Evolutionary conservation across 2,329 filamentous ascomycete species (phyloP).

Genomic region (Trichoderma guizhouense): DNA sequence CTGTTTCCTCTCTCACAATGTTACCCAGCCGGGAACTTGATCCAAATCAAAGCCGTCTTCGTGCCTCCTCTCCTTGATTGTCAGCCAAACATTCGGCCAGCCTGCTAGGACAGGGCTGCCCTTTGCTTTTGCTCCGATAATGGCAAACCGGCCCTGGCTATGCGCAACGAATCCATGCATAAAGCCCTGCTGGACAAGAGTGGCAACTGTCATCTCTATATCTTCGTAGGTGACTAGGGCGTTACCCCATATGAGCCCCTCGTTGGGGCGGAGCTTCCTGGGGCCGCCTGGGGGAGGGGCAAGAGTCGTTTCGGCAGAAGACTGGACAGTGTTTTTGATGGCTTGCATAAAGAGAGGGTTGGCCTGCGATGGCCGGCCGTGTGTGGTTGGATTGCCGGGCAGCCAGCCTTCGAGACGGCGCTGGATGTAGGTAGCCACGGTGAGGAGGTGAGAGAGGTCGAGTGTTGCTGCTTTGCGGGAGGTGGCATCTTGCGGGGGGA

Average conservation of each 20-base stretch:
- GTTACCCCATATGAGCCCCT: constrained; percentile 63
- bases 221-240: constrained; percentile 57
- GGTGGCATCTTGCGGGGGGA: constrained; percentile 55
- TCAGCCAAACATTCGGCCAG: constrained; percentile 72
- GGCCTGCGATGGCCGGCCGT: constrained; percentile 41
- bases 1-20: constrained; percentile 23
- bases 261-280: constrained; percentile 51
- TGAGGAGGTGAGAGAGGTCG: constrained; percentile 65
- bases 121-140: constrained; percentile 70
- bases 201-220: constrained; percentile 74
- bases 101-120: constrained; percentile 64
- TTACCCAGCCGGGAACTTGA: constrained; percentile 74
- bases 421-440: constrained; percentile 63
- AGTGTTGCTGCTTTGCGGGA: constrained; percentile 69
- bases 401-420: constrained; percentile 58
- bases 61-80: constrained; percentile 59
- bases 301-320: constrained; percentile 41
- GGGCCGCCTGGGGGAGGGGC: constrained; percentile 45
- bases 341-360: constrained; percentile 52
- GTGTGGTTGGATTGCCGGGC: constrained; percentile 34
- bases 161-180: constrained; percentile 83
- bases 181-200: constrained; percentile 74
- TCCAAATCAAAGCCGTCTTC: constrained; percentile 59
- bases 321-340: constrained; percentile 43
- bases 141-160: constrained; percentile 71